Percentiles rank a stretch among this genome's conserved stretches.
phyloP scores from a whole-genome alignment of 257 asterid genomes.

The Marsdenia floribunda region DNA sequence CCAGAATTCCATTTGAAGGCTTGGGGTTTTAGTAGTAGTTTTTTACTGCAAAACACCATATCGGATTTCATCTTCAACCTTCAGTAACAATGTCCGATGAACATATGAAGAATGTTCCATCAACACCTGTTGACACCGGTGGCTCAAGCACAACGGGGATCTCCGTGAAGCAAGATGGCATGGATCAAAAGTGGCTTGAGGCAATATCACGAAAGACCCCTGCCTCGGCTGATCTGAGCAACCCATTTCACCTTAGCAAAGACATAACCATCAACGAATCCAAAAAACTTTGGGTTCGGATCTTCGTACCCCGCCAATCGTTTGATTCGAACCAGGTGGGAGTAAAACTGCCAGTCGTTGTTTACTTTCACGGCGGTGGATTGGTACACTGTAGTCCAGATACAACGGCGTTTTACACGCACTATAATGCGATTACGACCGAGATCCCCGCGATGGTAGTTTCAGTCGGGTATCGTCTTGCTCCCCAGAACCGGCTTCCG shows the following conservation, averaged over 20 bases:
- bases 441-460: neutral
- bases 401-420: neutral
- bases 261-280: constrained; percentile 7
- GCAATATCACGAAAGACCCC: neutral
- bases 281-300: constrained; percentile 2
- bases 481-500: constrained; percentile 24
- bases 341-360: neutral
- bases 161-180: neutral
- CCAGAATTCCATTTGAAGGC: too few relatives aligned
- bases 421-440: neutral
- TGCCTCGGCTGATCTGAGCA: neutral
- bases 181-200: too few relatives aligned
- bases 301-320: constrained; percentile 1
- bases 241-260: constrained; percentile 8
- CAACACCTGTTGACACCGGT: neutral
- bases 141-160: neutral
- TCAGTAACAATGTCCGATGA: neutral
- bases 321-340: neutral
- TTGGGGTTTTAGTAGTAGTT: too few relatives aligned
- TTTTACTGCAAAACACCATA: too few relatives aligned
- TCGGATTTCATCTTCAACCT: too few relatives aligned
- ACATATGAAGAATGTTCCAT: neutral
- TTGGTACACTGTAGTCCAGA: neutral
- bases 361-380: constrained; percentile 11
- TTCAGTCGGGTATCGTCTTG: neutral